These are phyloP conservation scores for Fusarium sp. DNA, from an alignment of 2,329 filamentous ascomycete genomes.

Conservation along the genomic window DNA sequence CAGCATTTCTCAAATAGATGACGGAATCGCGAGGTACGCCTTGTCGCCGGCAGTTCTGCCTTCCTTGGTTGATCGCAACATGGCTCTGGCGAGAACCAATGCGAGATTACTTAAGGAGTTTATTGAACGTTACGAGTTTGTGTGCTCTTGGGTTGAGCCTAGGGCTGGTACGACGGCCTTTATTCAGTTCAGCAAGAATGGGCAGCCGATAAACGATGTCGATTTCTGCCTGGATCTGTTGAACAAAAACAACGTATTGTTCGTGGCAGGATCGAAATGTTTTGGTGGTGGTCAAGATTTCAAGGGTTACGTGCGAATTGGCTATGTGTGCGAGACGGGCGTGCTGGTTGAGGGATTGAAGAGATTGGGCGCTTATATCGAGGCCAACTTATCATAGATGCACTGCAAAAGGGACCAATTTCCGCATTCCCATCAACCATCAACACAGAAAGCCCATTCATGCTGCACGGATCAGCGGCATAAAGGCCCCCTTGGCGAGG, in stretches of 20 bases:
- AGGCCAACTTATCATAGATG: conserved; percentile 18
- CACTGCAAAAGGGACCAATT: neutral
- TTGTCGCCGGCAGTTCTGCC: conserved; percentile 62
- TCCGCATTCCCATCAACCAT: conserved; percentile 10
- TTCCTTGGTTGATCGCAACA: conserved; percentile 64
- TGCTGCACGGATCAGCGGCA: conserved; percentile 37
- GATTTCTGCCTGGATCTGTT: conserved; percentile 76
- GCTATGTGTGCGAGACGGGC: conserved; percentile 77
- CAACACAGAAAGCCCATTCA: conserved; percentile 11
- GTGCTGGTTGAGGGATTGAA: conserved; percentile 74
- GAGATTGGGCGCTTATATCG: conserved; percentile 56
- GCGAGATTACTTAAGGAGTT: conserved; percentile 73
- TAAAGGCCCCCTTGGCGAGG: conserved; percentile 31
- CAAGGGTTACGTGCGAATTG: conserved; percentile 79
- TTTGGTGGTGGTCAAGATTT: conserved; percentile 77
- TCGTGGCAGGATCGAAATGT: conserved; percentile 77
- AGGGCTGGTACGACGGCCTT: conserved; percentile 84
- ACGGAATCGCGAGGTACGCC: conserved; percentile 80
- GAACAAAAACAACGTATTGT: conserved; percentile 75
- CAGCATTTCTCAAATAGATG: conserved; percentile 84
- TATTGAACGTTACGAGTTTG: conserved; percentile 70
- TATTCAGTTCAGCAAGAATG: conserved; percentile 72
- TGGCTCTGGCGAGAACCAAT: conserved; percentile 73
- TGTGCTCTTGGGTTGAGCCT: conserved; percentile 78
- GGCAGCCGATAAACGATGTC: conserved; percentile 74